Base-by-base conservation (phyloP, 345 rosid genomes). In the Brassica rapa region DNA sequence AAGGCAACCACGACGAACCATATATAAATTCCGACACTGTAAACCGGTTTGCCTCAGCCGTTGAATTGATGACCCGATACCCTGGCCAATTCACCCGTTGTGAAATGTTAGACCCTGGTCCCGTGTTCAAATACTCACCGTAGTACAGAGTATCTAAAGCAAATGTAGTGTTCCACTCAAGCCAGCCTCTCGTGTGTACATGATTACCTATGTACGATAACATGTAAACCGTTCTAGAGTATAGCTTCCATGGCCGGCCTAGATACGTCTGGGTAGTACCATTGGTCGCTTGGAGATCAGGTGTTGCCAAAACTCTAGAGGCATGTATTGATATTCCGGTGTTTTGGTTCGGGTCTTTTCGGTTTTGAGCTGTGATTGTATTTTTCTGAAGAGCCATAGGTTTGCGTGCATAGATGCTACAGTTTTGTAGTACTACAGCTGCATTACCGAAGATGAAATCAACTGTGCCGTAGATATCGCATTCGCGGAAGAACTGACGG, bases 401-500 rank as follows among this genome's bases (percentile, higher is more conserved):
- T 71, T 90, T 90, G 0, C 99, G 91, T 3, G 98, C 94, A 14
- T 83, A 86, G 39, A 95, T 84, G 87, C 86, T 90, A 62, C 98
- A 95, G 49, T 93, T 90, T 43, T 95, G 99, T 16, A 95, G 63
- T 23, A 95, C 99, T 0, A 95, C 99, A 0, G 98, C 99, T 0
- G 99, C 99, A 12, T 95, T 95, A 0, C 99, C 99, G 5, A 93
- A 95, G 0, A 95, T 87, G 82, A 95, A 95, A 78, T 95, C 99
- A 0, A 95, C 99, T 0, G 99, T 95, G 0, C 99, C 99, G 59
- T 93, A 91, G 0, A 95, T 78, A 73, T 87, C 92, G 19, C 97
- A 93, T 73, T 95, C 99, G 0, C 99, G 88, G 82, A 75, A 95
- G 81, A 95, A 95, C 24, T 95, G 99, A 0, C 99, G 96, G 63